Percentiles rank a stretch among this genome's conserved stretches.
These are phyloP conservation scores for Trichoderma aggressivum DNA, from an alignment of 2,329 filamentous ascomycete genomes.

Conservation along the genomic window DNA sequence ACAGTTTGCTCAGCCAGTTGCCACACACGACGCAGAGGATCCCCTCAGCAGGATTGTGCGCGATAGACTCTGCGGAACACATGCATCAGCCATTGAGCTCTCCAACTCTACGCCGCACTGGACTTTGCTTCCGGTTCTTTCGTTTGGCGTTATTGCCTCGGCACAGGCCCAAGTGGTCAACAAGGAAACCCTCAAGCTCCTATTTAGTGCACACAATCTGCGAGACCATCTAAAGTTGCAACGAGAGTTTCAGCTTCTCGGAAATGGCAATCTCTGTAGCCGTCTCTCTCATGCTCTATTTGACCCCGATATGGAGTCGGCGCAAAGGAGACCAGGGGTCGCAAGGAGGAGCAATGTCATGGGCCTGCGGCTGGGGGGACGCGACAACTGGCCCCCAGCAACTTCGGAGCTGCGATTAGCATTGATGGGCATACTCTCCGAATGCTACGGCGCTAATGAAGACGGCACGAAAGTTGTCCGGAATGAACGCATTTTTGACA, in stretches of 20 bases:
- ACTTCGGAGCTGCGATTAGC: constrained; percentile 89
- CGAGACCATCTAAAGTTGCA: constrained; percentile 71
- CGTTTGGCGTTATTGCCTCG: constrained; percentile 69
- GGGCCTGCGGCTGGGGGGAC: constrained; percentile 76
- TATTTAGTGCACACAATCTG: constrained; percentile 73
- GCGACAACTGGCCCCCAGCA: constrained; percentile 86
- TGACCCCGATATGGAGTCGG: constrained; percentile 74
- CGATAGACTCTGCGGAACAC: constrained; percentile 35
- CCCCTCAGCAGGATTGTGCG: constrained; percentile 40
- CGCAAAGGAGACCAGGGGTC: constrained; percentile 68
- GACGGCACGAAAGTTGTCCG: constrained; percentile 23
- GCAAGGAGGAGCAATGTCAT: constrained; percentile 68
- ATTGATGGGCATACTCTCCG: constrained; percentile 78
- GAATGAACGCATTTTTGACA: constrained; percentile 28
- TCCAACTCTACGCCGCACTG: constrained; percentile 49
- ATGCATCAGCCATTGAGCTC: constrained; percentile 20
- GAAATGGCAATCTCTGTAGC: constrained; percentile 79
- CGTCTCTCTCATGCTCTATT: constrained; percentile 81
- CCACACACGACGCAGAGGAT: constrained; percentile 30
- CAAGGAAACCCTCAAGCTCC: constrained; percentile 66
- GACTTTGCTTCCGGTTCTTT: constrained; percentile 64
- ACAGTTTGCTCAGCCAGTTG: constrained; percentile 36
- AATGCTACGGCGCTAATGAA: constrained; percentile 56
- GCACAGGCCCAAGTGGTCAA: constrained; percentile 77
- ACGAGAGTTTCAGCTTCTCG: constrained; percentile 76